Evolutionary conservation across 352 stramenopile species (phyloP).

Genomic region (Globisporangium orthogonon): DNA sequence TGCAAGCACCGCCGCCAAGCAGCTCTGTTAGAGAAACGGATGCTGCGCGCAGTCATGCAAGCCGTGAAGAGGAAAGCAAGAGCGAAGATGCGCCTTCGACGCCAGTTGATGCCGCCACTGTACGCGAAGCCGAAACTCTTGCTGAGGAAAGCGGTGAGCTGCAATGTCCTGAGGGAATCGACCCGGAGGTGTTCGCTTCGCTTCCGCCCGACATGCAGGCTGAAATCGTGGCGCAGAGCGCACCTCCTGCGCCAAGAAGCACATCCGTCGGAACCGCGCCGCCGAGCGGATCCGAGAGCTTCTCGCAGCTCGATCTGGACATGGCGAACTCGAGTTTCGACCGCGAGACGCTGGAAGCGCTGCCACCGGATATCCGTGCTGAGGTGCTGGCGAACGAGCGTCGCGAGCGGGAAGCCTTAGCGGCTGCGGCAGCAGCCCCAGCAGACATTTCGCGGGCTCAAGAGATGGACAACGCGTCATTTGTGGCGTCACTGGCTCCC

Average conservation of each 20-base stretch:
- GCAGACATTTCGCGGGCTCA: slow-evolving; percentile 93
- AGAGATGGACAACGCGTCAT: slow-evolving; percentile 98
- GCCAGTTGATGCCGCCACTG: background rate
- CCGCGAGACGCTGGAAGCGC: slow-evolving; percentile 92
- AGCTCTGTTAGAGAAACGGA: background rate
- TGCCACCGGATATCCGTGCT: slow-evolving; percentile 95
- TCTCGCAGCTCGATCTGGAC: slow-evolving; percentile 78
- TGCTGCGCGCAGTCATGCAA: background rate
- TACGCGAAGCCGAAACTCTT: background rate
- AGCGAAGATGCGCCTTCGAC: slow-evolving; percentile 11
- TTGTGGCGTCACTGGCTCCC: slow-evolving; percentile 93
- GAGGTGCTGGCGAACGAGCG: slow-evolving; percentile 97
- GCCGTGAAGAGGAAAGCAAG: slow-evolving; percentile 17
- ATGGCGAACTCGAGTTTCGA: slow-evolving; percentile 90
- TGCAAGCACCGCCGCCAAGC: slow-evolving; percentile 21
- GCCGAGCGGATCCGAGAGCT: slow-evolving; percentile 36
- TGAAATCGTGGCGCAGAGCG: slow-evolving; percentile 89
- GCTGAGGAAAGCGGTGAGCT: slow-evolving; percentile 12
- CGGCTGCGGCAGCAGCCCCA: slow-evolving; percentile 55
- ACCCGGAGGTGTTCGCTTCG: slow-evolving; percentile 95
- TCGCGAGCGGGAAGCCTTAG: slow-evolving; percentile 81
- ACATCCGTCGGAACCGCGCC: slow-evolving; percentile 7
- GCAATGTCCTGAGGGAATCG: slow-evolving; percentile 92
- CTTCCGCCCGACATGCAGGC: slow-evolving; percentile 96
- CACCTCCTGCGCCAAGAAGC: slow-evolving; percentile 1